These are phyloP conservation scores for Xylariaceae sp. DNA, from an alignment of 2,329 filamentous ascomycete species.

Conservation along the genomic window DNA sequence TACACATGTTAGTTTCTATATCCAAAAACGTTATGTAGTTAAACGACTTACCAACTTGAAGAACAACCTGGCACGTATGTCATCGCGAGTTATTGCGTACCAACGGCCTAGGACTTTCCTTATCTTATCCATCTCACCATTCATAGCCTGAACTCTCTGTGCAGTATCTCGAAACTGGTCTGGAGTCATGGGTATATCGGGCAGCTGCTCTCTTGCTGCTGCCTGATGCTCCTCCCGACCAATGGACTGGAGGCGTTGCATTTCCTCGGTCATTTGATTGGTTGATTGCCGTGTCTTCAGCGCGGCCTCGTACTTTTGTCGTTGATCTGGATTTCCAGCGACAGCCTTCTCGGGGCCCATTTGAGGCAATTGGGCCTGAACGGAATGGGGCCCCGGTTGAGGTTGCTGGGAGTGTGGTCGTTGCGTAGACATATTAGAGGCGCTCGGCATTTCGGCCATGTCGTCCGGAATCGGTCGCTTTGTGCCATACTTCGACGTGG, in stretches of 20 bases:
- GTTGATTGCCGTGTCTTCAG: constrained; percentile 27
- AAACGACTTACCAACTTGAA: constrained; percentile 47
- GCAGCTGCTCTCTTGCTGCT: constrained; percentile 39
- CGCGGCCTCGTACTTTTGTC: constrained; percentile 41
- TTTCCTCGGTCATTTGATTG: constrained; percentile 35
- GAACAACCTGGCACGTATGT: constrained; percentile 48
- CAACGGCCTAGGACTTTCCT: constrained; percentile 44
- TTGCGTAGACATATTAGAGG: constrained; percentile 24
- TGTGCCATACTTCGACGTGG: constrained; percentile 41
- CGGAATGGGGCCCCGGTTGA: constrained; percentile 15
- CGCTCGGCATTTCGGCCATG: constrained; percentile 27
- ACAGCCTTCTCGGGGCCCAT: constrained; percentile 40
- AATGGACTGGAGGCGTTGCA: constrained; percentile 32
- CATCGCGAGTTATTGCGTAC: constrained; percentile 48
- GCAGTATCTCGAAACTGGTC: constrained; percentile 44
- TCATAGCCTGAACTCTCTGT: constrained; percentile 41
- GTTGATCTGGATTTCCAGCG: constrained; percentile 43
- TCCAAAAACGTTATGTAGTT: background rate
- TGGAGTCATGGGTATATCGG: constrained; percentile 45
- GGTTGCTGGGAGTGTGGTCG: constrained; percentile 32
- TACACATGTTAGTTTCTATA: constrained; percentile 38
- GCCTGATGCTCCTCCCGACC: constrained; percentile 35
- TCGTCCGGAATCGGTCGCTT: constrained; percentile 52
- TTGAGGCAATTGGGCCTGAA: constrained; percentile 26
- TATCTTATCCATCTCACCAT: constrained; percentile 43